A percentile compares a stretch with the other conserved stretches of the same genome.
phyloP scores from a whole-genome alignment of 2,329 filamentous ascomycete genomes.

The Penicillium brasilianum region DNA sequence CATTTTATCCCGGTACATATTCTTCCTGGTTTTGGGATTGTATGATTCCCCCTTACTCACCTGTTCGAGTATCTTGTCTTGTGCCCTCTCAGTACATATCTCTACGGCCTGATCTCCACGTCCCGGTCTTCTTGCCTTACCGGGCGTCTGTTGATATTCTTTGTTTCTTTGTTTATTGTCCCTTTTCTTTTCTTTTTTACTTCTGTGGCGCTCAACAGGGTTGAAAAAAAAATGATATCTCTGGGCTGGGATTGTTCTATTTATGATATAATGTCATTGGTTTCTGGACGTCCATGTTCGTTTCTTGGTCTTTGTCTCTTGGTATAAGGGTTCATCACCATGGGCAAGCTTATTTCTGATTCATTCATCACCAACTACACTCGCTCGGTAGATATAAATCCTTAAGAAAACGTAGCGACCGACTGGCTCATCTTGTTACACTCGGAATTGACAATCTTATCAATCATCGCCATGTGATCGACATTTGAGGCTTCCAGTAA shows the following conservation, averaged over 20 bases:
- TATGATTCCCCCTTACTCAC: conserved; percentile 25
- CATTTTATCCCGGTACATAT: conserved; percentile 23
- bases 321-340: neutral
- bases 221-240: conserved; percentile 30
- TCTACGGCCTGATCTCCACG: conserved; percentile 15
- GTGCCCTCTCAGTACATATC: conserved; percentile 28
- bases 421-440: neutral
- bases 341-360: neutral
- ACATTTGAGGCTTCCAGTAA: neutral
- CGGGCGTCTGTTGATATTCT: conserved; percentile 24
- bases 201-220: conserved; percentile 30
- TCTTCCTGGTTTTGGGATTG: conserved; percentile 23
- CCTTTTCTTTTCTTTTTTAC: neutral
- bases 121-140: conserved; percentile 6
- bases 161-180: conserved; percentile 3
- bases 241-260: conserved; percentile 25
- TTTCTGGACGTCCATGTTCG: conserved; percentile 15
- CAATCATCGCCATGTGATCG: neutral
- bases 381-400: neutral
- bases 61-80: conserved; percentile 9
- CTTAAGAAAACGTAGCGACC: neutral
- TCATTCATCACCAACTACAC: neutral
- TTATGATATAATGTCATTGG: conserved; percentile 31
- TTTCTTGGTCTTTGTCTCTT: neutral
- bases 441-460: too few species aligned